phyloP scores from a whole-genome alignment of 202 grass and related monocot genomes.

The Dendrocalamus latiflorus region DNA sequence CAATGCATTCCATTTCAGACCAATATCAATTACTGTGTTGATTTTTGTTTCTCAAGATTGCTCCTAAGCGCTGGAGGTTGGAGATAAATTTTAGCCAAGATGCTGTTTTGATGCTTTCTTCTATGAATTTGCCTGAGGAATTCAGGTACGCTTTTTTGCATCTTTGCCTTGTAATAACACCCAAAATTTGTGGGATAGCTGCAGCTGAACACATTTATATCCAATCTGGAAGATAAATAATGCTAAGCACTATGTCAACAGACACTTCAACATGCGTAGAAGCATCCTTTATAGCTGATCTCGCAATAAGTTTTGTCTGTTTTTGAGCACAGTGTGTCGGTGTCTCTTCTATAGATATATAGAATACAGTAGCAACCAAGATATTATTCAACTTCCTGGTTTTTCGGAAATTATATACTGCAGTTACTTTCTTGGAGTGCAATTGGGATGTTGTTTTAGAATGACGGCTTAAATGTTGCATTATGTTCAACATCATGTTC shows the following conservation, averaged over 20 bases:
- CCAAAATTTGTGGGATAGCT: neutral
- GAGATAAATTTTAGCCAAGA: no score
- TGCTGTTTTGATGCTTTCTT: conserved; percentile 98
- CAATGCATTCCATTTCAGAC: no score
- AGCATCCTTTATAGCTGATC: neutral
- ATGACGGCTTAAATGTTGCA: neutral
- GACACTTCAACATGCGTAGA: neutral
- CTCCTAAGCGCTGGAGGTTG: no score
- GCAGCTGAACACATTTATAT: neutral
- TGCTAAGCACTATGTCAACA: neutral
- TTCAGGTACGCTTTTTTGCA: conserved; percentile 51
- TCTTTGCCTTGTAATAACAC: neutral
- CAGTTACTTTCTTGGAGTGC: neutral
- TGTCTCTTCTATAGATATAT: neutral
- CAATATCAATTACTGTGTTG: no score
- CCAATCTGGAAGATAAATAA: neutral
- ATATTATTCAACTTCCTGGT: neutral
- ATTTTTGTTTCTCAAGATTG: no score
- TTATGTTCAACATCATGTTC: conserved; percentile 4
- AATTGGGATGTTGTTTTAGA: neutral
- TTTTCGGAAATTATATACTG: neutral
- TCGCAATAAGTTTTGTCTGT: neutral
- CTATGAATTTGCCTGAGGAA: conserved; percentile 98
- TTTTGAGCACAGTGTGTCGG: no score
- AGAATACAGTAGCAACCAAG: neutral